These are phyloP conservation scores for Hanseniaspora hatyaiensis DNA, from an alignment of 805 yeast species.

Conservation along the genomic window DNA sequence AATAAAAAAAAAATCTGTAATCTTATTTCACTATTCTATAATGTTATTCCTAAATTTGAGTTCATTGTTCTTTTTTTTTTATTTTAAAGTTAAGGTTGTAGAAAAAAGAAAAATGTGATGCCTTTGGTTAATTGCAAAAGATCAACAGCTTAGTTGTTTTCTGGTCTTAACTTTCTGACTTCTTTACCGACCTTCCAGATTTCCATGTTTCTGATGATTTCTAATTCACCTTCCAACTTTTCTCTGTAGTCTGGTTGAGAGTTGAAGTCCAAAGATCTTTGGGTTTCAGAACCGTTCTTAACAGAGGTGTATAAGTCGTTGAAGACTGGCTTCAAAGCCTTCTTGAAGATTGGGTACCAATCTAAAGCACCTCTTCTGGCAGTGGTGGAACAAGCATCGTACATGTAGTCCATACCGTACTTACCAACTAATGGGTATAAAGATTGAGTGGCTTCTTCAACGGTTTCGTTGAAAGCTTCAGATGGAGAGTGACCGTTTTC, in stretches of 20 bases:
- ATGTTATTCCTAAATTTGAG: constrained; percentile 10
- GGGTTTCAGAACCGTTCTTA: constrained; percentile 91
- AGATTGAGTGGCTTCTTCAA: constrained; percentile 99
- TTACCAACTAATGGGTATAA: constrained; percentile 97
- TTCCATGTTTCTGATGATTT: constrained; percentile 90
- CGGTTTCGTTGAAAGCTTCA: constrained; percentile 99
- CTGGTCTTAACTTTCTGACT: constrained; percentile 99
- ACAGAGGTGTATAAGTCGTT: constrained; percentile 90
- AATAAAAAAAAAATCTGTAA: not conserved
- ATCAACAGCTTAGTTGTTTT: constrained; percentile 59
- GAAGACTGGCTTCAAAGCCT: constrained; percentile 97
- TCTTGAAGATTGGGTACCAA: constrained; percentile 99
- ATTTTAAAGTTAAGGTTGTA: not conserved
- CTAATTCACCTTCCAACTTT: constrained; percentile 84
- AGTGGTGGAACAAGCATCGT: constrained; percentile 99
- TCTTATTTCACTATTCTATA: constrained; percentile 16
- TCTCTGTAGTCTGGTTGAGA: constrained; percentile 96
- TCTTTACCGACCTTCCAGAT: constrained; percentile 99
- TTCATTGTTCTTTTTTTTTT: not conserved
- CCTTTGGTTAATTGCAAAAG: too few relatives aligned
- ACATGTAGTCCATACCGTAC: constrained; percentile 99
- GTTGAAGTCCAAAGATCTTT: constrained; percentile 97
- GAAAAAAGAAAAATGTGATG: constrained; percentile 16
- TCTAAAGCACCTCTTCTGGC: constrained; percentile 99
- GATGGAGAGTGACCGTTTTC: constrained; percentile 99